These are phyloP conservation scores for Ottelia alismoides DNA, from an alignment of 106 monocot species.

Conservation along the genomic window DNA sequence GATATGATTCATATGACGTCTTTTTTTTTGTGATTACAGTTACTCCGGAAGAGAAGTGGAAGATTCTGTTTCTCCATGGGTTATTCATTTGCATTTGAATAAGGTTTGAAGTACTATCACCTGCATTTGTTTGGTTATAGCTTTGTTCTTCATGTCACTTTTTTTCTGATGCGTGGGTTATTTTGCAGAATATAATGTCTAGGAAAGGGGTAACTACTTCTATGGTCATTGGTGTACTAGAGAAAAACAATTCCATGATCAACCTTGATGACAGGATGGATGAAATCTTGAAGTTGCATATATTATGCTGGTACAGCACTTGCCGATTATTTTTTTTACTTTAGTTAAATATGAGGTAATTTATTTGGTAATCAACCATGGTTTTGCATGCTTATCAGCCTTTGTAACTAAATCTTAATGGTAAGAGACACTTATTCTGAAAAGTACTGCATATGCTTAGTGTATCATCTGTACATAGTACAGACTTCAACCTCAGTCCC, in stretches of 20 bases:
- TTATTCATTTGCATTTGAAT: conserved; percentile 15
- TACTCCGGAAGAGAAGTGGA: conserved; percentile 10
- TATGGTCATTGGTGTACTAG: conserved; percentile 25
- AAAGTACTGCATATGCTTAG: too few species aligned
- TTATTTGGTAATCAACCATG: too few species aligned
- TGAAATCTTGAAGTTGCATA: conserved; percentile 19
- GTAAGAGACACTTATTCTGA: too few species aligned
- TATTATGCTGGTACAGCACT: conserved; percentile 28
- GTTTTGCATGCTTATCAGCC: too few species aligned
- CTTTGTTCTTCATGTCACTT: too few species aligned
- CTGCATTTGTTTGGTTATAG: neutral
- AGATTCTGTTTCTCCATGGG: conserved; percentile 10
- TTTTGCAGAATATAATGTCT: conserved; percentile 37
- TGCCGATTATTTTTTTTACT: too few species aligned
- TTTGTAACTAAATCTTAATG: too few species aligned
- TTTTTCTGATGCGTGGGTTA: neutral
- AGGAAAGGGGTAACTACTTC: conserved; percentile 30
- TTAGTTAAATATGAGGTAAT: too few species aligned
- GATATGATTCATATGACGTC: too few species aligned
- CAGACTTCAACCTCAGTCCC: too few species aligned
- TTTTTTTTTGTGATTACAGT: neutral
- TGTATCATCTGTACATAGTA: too few species aligned
- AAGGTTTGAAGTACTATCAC: conserved; percentile 19
- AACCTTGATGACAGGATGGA: too few species aligned
- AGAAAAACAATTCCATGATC: neutral